Evolutionary conservation across 2,329 filamentous ascomycete genomes (phyloP), one percentile per base, ranked within the genome.

Genomic region (Calonectria naviculata): DNA sequence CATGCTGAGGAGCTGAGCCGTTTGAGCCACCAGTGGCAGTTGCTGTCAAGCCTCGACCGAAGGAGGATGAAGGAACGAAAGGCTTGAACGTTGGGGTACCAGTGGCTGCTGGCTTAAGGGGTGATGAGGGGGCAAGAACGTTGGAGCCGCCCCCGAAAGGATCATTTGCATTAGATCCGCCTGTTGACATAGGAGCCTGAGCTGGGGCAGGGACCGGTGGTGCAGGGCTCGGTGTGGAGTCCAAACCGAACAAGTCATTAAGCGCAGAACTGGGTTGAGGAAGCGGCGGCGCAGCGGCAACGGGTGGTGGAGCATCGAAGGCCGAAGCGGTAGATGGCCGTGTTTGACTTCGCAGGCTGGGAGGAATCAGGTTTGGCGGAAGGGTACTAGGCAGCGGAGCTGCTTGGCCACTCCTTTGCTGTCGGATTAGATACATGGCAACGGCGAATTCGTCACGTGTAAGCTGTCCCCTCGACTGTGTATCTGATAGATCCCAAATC

Each of bases 401-500:
- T 36, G 85, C 81, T 68, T 91, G 91, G 73, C 92, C 93, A 74
- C 89, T 93, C 65, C 95, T 90, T 81, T 98, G 95, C 81, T 97
- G 94, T 72, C 95, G 91, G 78, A 99, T 98, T 62, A 99, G 88
- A 81, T 97, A 97, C 95, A 99, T 98, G 65, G 97, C 96, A 56
- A 99, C 95, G 0, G 97, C 95, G 80, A 99, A 99, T 78, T 98
- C 95, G 76, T 99, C 97, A 77, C 91, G 91, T 56, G 89, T 95
- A 68, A 99, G 86, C 68, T 93, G 92, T 13, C 97, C 97, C 76
- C 95, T 93, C 9, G 95, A 97, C 79, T 94, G 95, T 83, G 98
- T 95, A 83, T 99, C 97, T 17, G 97, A 93, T 34, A 99, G 90
- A 81, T 99, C 97, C 97, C 97, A 99, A 74, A 99, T 97, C 78